Evolutionary conservation across 2,329 filamentous ascomycete genomes (phyloP).

Genomic region (Mollisiaceae sp.): DNA sequence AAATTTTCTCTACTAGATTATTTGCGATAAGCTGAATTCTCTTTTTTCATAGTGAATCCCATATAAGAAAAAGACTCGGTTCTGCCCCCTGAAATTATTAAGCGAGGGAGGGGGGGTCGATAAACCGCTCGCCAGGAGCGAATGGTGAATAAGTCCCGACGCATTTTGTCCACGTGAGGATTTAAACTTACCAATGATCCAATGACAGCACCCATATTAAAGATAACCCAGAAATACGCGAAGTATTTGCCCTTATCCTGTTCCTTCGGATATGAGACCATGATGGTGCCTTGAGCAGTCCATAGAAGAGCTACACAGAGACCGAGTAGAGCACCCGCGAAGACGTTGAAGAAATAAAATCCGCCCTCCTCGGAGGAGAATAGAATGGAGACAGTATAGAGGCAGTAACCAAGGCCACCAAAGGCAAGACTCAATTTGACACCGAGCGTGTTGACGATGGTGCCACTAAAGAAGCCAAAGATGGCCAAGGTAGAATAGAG

Average conservation of each 20-base stretch:
- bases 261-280: constrained; percentile 89
- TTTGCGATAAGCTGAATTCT: no score
- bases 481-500: constrained; percentile 58
- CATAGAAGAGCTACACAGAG: constrained; percentile 80
- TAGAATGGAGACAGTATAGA: constrained; percentile 75
- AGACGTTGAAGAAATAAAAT: constrained; percentile 73
- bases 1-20: no score
- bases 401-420: constrained; percentile 76
- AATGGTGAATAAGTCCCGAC: background rate
- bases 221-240: constrained; percentile 92
- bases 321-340: constrained; percentile 79
- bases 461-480: constrained; percentile 61
- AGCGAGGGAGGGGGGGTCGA: no score
- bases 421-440: constrained; percentile 72
- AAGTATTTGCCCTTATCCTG: constrained; percentile 86
- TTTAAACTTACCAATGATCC: constrained; percentile 62
- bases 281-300: constrained; percentile 83
- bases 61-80: no score
- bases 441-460: constrained; percentile 74
- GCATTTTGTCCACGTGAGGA: background rate
- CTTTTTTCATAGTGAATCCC: no score
- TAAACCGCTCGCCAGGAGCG: no score
- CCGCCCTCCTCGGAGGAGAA: constrained; percentile 72
- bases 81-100: no score
- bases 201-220: constrained; percentile 90